Evolutionary conservation across 225 moss, liverwort and hornwort species (phyloP).

Genomic region (Pseudisothecium myosuroides): DNA sequence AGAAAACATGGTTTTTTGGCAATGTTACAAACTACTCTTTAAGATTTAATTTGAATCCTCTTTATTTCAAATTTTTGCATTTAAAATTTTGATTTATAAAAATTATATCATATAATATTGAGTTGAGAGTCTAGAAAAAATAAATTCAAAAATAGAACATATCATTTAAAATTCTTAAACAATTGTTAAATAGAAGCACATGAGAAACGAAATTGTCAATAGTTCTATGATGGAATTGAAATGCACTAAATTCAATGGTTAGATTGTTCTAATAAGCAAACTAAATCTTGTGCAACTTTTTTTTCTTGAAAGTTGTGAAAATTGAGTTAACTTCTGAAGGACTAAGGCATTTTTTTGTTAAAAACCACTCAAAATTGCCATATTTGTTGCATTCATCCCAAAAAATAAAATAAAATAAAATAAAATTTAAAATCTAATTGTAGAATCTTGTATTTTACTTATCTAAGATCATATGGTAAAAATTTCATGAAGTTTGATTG

Average conservation of each 20-base stretch:
- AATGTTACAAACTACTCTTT: background rate
- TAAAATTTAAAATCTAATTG: too few species aligned
- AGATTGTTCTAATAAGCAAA: background rate
- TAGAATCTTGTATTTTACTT: too few species aligned
- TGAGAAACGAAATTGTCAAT: background rate
- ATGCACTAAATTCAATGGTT: rapidly evolving
- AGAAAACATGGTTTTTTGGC: background rate
- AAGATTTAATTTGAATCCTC: background rate
- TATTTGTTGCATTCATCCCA: too few species aligned
- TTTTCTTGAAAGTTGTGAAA: background rate
- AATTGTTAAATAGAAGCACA: background rate
- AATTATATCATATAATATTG: background rate
- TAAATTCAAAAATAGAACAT: background rate
- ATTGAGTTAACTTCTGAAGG: too few species aligned
- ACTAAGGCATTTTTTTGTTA: too few species aligned
- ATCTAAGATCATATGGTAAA: too few species aligned
- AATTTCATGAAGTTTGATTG: too few species aligned
- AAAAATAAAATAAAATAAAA: too few species aligned
- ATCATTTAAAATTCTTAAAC: background rate
- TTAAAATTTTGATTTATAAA: background rate
- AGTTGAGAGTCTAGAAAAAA: background rate
- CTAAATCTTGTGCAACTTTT: background rate
- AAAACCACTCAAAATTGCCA: too few species aligned
- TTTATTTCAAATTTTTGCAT: background rate
- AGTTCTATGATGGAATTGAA: background rate